A percentile compares a stretch with the other conserved stretches of the same genome.
Evolutionary conservation across 179 eudicot genomes (phyloP).

Genomic region (Heliamphora pulchella): DNA sequence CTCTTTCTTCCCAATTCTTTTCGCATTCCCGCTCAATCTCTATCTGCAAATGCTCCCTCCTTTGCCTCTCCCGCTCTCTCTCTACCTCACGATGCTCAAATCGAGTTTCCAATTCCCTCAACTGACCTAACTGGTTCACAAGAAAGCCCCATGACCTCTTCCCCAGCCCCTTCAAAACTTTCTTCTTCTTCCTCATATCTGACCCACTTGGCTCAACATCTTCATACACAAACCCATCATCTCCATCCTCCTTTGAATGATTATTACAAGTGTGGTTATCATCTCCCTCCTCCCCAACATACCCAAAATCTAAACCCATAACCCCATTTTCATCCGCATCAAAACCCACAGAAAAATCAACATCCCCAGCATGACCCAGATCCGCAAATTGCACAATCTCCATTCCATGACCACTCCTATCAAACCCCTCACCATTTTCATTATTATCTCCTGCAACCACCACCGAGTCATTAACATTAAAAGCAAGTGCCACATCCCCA

Average conservation of each 20-base stretch:
- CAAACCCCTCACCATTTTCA: constrained; percentile 46
- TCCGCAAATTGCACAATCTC: constrained; percentile 51
- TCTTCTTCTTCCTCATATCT: constrained; percentile 61
- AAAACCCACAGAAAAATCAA: constrained; percentile 53
- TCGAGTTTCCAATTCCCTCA: constrained; percentile 64
- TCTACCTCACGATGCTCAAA: constrained; percentile 66
- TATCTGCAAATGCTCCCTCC: constrained; percentile 34
- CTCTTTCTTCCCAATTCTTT: constrained; percentile 48
- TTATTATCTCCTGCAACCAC: constrained; percentile 33
- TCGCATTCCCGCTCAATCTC: constrained; percentile 55
- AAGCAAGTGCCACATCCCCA: constrained; percentile 68
- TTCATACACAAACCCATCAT: constrained; percentile 64
- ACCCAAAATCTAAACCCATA: constrained; percentile 67
- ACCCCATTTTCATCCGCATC: constrained; percentile 75
- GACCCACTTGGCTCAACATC: constrained; percentile 61
- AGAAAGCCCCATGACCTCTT: constrained; percentile 65
- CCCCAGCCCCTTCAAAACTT: constrained; percentile 47
- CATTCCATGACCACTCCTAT: constrained; percentile 50
- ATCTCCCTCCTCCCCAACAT: constrained; percentile 58
- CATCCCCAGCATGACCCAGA: constrained; percentile 50
- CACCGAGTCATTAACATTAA: constrained; percentile 33
- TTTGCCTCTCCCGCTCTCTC: constrained; percentile 61
- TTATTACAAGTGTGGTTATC: constrained; percentile 39
- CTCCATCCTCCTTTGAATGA: constrained; percentile 55
- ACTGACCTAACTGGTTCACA: constrained; percentile 46